A percentile compares a stretch with the other conserved stretches of the same genome.
phyloP scores from a whole-genome alignment of 352 stramenopile genomes.

The Globisporangium splendens region DNA sequence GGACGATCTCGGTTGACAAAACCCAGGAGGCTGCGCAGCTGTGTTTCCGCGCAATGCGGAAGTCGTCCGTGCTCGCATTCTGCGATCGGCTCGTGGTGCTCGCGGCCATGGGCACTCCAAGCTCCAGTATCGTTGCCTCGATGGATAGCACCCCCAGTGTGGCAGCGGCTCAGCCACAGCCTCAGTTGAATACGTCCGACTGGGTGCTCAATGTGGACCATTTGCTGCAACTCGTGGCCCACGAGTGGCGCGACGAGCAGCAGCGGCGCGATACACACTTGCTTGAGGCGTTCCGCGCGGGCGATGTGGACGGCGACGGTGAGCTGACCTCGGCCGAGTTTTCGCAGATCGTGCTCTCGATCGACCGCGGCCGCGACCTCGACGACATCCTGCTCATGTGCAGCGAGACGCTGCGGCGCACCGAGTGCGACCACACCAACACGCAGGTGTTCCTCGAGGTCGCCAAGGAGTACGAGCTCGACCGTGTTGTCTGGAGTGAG shows the following conservation, averaged over 20 bases:
- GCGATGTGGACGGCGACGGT: constrained; percentile 77
- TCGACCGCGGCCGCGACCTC: constrained; percentile 60
- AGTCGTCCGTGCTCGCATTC: constrained; percentile 47
- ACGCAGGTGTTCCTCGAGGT: constrained; percentile 68
- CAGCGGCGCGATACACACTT: constrained; percentile 59
- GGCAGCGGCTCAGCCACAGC: neutral
- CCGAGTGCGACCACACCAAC: constrained; percentile 48
- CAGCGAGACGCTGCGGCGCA: constrained; percentile 71
- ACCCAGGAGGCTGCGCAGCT: constrained; percentile 56
- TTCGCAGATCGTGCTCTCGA: constrained; percentile 72
- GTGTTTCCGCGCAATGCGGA: constrained; percentile 75
- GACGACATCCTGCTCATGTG: constrained; percentile 80
- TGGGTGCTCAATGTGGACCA: constrained; percentile 66
- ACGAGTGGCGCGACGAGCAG: constrained; percentile 72
- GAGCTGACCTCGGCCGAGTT: constrained; percentile 77
- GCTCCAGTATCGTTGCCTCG: neutral
- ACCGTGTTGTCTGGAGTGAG: constrained; percentile 62
- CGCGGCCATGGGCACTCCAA: constrained; percentile 38
- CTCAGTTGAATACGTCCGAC: constrained; percentile 8
- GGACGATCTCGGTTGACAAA: constrained; percentile 61
- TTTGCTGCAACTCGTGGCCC: constrained; percentile 56
- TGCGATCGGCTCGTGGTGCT: constrained; percentile 57
- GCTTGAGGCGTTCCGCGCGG: constrained; percentile 68
- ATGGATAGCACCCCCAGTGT: neutral
- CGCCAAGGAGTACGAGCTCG: constrained; percentile 70